Evolutionary conservation across 2,329 filamentous ascomycete genomes (phyloP), one percentile per base, ranked within the genome.

Genomic region (Diplodia sapinea): DNA sequence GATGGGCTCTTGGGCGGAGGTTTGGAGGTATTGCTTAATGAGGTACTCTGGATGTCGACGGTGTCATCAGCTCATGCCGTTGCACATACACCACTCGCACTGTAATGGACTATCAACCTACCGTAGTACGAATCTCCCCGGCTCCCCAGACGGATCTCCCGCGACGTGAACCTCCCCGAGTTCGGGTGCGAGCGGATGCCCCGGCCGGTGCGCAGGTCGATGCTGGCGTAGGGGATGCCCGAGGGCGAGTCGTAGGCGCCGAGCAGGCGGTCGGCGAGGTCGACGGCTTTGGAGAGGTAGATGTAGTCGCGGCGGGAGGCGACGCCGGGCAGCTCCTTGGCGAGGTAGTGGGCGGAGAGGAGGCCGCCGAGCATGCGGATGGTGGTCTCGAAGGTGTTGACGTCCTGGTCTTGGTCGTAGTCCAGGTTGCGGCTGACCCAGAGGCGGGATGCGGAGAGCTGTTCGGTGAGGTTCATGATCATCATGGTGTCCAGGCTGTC

Each of bases 331-430:
- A 38, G 36, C 77, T 99, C 95, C 29, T 99, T 95, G 26, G 93
- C 94, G n/a, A 99, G 85, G 79, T 98, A 98, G 78, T 99, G 93
- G 9, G 95, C 95, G 1, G 94, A 94, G 38, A 99, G 84, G 51
- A 99, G 83, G 12, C 95, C 95, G n/a, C 95, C 95, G 61, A 99
- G 84, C 94, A 98, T 98, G 64, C 95, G 91, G 73, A 98, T 98
- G 0, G 94, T 98, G 8, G 94, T 98, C 82, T 99, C 95, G 73
- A 98, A 99, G 0, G 93, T 97, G 78, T 93, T 98, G 67, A 99
- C 94, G 77, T 97, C 93, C 77, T 97, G 93, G 74, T 97, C 86
- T 78, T 97, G 93, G 69, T 97, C 89, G 81, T 96, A 98, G 12
- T 89, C 89, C 70, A 98, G 80, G 88, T 89, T 1, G 91, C 85